phyloP scores from a whole-genome alignment of 2,329 filamentous ascomycete genomes.

The Trichoderma semiorbis region DNA sequence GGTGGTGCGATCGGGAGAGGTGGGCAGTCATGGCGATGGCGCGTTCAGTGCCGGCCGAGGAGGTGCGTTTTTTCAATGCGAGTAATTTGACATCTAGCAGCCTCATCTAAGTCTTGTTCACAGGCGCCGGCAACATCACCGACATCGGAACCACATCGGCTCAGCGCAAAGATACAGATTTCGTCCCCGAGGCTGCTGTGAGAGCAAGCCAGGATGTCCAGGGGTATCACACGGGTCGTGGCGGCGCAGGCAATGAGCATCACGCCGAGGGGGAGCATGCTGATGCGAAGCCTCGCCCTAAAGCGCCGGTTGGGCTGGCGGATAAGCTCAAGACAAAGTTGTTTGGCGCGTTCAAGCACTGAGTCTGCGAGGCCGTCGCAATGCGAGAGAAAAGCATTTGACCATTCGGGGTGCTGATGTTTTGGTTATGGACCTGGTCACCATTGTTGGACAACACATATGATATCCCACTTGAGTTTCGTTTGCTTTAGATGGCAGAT shows the following conservation, averaged over 20 bases:
- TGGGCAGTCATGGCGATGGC: slow-evolving; percentile 56
- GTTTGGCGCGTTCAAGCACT: slow-evolving; percentile 48
- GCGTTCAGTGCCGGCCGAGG: slow-evolving; percentile 58
- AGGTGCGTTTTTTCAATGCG: slow-evolving; percentile 39
- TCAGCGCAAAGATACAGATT: slow-evolving; percentile 48
- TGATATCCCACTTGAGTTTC: slow-evolving; percentile 13
- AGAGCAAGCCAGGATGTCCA: slow-evolving; percentile 46
- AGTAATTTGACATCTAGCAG: neutral
- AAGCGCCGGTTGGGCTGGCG: slow-evolving; percentile 43
- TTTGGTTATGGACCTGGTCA: neutral
- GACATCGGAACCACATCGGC: slow-evolving; percentile 40
- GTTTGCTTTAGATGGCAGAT: neutral
- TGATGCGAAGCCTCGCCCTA: slow-evolving; percentile 24
- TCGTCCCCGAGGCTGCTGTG: slow-evolving; percentile 51
- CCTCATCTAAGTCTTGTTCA: neutral
- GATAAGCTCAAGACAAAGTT: slow-evolving; percentile 58
- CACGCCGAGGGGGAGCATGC: slow-evolving; percentile 31
- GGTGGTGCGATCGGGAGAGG: slow-evolving; percentile 53
- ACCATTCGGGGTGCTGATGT: neutral
- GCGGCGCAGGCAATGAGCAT: slow-evolving; percentile 57
- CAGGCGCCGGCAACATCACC: slow-evolving; percentile 58
- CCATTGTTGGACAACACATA: neutral
- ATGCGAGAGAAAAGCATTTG: neutral
- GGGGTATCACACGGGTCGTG: slow-evolving; percentile 57
- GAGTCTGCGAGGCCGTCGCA: neutral